These are phyloP conservation scores for Aspergillus mulundensis DNA, from an alignment of 495 filamentous ascomycete species.

Conservation along the genomic window DNA sequence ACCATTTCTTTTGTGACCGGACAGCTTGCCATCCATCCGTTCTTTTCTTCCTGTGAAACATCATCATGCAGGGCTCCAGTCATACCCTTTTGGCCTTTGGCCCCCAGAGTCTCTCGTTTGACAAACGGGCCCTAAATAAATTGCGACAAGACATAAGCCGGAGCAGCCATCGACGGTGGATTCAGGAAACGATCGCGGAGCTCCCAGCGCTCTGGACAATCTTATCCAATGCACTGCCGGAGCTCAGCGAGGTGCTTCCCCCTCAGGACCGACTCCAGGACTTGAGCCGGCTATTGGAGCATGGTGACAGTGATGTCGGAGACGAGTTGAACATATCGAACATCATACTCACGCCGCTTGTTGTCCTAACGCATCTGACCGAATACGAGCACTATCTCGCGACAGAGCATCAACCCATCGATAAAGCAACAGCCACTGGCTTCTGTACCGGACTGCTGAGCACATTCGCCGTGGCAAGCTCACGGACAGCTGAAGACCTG, in stretches of 20 bases:
- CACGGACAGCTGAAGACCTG: constrained; percentile 17
- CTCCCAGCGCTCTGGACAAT: neutral
- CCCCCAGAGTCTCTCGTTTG: neutral
- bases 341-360: constrained; percentile 26
- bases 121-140: neutral
- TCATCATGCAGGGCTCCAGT: neutral
- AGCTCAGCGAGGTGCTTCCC: neutral
- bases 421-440: constrained; percentile 26
- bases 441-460: constrained; percentile 38
- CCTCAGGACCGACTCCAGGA: neutral
- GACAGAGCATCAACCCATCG: neutral
- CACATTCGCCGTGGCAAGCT: constrained; percentile 31
- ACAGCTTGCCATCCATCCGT: too few relatives aligned
- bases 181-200: neutral
- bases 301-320: neutral
- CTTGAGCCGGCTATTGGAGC: neutral
- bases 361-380: constrained; percentile 27
- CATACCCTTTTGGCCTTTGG: neutral
- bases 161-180: neutral
- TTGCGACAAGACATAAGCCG: neutral
- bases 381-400: constrained; percentile 25
- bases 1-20: too few relatives aligned
- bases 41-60: neutral
- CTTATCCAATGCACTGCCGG: neutral
- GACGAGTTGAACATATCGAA: constrained; percentile 19